Base-by-base conservation (phyloP, 2,329 filamentous ascomycete species). In the Phialophora expanda region DNA sequence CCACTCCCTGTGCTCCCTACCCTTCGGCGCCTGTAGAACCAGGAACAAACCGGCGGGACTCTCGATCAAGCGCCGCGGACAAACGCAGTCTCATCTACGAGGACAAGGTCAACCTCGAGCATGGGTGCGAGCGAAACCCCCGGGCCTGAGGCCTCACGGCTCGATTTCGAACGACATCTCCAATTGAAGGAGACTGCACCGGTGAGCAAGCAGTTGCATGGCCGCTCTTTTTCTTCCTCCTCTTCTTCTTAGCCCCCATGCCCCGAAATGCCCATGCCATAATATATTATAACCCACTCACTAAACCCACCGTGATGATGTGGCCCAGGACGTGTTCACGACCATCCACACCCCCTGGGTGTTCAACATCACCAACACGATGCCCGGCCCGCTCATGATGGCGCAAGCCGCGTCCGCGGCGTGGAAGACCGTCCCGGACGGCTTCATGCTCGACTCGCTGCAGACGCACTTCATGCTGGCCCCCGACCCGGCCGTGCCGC, bases 341-440 rank as follows among this genome's bases (percentile, higher is more conserved):
- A 69, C 70, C 20, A 55, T 71, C 46, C 66, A 70, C 54, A 59
- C 64, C 28, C 68, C 68, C 56, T 72, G 70, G 70, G 62, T 70
- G 5, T 72, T 71, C 63, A 65, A 64, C 22, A 61, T 64, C 63
- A 69, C 66, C n/a, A 48, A 53, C 48, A 67, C 66, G 4, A 64
- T 70, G 30, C 70, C 70, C 2, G 70, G 70, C 8, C 68, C 68
- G 4, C 26, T 69, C 11, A 68, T 72, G 60, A 72, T 72, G 70
- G 68, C 70, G 2, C 54, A 68, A 57, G 66, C 66, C 17, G 66
- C 68, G 3, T 63, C 53, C 1, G 70, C 70, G 4, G 70, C 70
- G 3, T 69, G 68, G 58, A 70, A 67, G 24, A 72, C 70, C 8
- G 66, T 71, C 11, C 62, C 69, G 1, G 41, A 59, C 1, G 66